Evolutionary conservation across 139 green algal genomes (phyloP).

Genomic region (Chlorella sp.): DNA sequence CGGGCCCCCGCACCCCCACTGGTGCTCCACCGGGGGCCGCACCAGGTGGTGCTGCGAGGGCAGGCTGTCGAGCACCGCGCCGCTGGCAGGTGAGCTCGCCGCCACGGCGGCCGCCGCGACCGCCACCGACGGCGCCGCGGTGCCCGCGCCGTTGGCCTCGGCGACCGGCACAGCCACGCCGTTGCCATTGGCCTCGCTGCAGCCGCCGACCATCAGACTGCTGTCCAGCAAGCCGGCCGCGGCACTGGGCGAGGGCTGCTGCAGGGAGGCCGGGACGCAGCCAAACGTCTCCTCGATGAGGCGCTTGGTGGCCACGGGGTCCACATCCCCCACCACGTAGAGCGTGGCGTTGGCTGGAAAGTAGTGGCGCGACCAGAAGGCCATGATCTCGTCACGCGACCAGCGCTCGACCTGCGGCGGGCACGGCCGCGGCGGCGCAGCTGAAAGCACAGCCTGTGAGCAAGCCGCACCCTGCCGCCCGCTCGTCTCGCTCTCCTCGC

Average conservation of each 20-base stretch:
- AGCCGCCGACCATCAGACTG: slow-evolving; percentile 2
- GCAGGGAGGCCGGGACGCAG: slow-evolving; percentile 39
- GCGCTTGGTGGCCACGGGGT: slow-evolving; percentile 40
- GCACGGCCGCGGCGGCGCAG: not conserved
- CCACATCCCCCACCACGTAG: slow-evolving; percentile 95
- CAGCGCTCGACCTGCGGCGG: slow-evolving; percentile 81
- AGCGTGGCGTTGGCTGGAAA: slow-evolving; percentile 98
- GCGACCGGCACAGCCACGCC: not conserved
- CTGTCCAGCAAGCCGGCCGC: slow-evolving; percentile 22
- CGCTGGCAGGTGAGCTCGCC: slow-evolving; percentile 5
- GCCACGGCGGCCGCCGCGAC: not conserved
- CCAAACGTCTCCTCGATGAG: slow-evolving; percentile 79
- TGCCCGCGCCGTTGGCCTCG: slow-evolving; percentile 1
- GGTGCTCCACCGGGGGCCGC: slow-evolving; percentile 91
- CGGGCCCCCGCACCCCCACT: slow-evolving; percentile 56
- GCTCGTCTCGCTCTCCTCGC: too few species aligned
- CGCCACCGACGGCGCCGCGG: not conserved
- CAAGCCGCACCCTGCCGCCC: too few species aligned
- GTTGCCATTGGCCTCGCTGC: slow-evolving; percentile 35
- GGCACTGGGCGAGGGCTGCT: slow-evolving; percentile 12
- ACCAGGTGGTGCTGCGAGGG: slow-evolving; percentile 16
- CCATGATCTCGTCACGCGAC: slow-evolving; percentile 67
- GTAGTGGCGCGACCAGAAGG: slow-evolving; percentile 95
- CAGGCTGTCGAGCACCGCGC: not conserved
- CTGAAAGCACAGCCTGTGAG: too few species aligned